These are phyloP conservation scores for Penicillium sp. DNA, from an alignment of 2,329 filamentous ascomycete genomes.

Conservation along the genomic window DNA sequence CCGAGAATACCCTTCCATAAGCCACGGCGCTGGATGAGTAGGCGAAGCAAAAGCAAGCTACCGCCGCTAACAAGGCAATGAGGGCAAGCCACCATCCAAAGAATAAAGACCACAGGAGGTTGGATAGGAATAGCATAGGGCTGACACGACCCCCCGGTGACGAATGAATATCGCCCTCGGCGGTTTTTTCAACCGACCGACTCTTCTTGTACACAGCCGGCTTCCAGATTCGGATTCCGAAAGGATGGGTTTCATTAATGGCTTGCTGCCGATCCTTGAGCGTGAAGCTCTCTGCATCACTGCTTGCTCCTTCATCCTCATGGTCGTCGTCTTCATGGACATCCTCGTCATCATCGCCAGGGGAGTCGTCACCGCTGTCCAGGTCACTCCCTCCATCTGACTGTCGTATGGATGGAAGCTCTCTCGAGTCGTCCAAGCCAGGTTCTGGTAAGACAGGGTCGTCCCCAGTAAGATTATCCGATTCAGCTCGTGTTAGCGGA, in stretches of 20 bases:
- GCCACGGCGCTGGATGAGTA: constrained; percentile 77
- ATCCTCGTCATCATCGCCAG: constrained; percentile 48
- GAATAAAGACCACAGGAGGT: constrained; percentile 82
- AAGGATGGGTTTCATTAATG: constrained; percentile 98
- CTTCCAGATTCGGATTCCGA: constrained; percentile 98
- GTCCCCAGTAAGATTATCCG: constrained; percentile 39
- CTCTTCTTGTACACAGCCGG: constrained; percentile 97
- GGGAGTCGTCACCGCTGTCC: constrained; percentile 29
- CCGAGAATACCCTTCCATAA: constrained; percentile 83
- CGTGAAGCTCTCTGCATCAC: constrained; percentile 96
- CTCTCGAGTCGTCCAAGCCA: constrained; percentile 20
- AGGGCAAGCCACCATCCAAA: constrained; percentile 97
- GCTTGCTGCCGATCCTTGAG: constrained; percentile 95
- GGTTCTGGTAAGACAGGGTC: constrained; percentile 38
- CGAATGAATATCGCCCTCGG: constrained; percentile 96
- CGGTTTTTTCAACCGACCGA: constrained; percentile 91
- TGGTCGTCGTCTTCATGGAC: constrained; percentile 50
- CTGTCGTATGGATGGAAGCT: constrained; percentile 23
- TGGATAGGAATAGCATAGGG: constrained; percentile 82
- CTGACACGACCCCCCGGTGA: constrained; percentile 85
- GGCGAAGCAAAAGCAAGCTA: constrained; percentile 76
- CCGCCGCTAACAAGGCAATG: constrained; percentile 70
- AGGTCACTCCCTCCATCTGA: constrained; percentile 31
- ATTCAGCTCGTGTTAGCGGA: constrained; percentile 37
- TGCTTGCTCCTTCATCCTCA: constrained; percentile 54